Percentiles rank a stretch among this genome's conserved stretches.
Conservation (phyloP, 306 rosid species). For the Dryas drummondii region DNA sequence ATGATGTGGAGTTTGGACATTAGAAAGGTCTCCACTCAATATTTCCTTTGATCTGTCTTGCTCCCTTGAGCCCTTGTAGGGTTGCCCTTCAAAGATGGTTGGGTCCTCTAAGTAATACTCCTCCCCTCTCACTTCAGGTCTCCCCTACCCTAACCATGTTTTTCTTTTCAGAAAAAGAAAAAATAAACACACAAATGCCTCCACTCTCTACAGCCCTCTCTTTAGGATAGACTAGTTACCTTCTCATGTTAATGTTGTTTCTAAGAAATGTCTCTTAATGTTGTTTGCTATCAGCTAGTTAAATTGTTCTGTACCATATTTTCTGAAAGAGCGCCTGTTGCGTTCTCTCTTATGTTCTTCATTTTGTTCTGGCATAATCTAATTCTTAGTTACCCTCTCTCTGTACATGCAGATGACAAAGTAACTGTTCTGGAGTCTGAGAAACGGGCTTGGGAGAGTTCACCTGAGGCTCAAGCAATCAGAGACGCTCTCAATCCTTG, state of each 20-base stretch:
- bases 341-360: neutral
- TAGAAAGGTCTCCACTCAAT: neutral
- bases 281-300: neutral
- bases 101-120: neutral
- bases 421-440: conserved; percentile 87
- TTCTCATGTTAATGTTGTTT: neutral
- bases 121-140: neutral
- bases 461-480: conserved; percentile 69
- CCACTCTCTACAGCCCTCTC: neutral
- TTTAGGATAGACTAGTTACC: neutral
- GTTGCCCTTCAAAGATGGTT: neutral
- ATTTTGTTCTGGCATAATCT: neutral
- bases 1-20: neutral
- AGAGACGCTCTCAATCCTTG: conserved; percentile 70
- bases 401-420: conserved; percentile 65
- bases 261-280: neutral
- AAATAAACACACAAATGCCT: too few species aligned
- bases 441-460: conserved; percentile 74
- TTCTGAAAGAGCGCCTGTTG: neutral
- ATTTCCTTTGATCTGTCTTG: neutral
- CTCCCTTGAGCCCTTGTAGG: neutral
- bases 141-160: neutral
- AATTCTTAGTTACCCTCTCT: conserved; percentile 1
- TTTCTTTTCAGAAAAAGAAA: neutral
- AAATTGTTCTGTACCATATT: neutral